A percentile compares a stretch with the other conserved stretches of the same genome.
These are phyloP conservation scores for Phytophthora palmivora DNA, from an alignment of 352 stramenopile species.

Conservation along the genomic window DNA sequence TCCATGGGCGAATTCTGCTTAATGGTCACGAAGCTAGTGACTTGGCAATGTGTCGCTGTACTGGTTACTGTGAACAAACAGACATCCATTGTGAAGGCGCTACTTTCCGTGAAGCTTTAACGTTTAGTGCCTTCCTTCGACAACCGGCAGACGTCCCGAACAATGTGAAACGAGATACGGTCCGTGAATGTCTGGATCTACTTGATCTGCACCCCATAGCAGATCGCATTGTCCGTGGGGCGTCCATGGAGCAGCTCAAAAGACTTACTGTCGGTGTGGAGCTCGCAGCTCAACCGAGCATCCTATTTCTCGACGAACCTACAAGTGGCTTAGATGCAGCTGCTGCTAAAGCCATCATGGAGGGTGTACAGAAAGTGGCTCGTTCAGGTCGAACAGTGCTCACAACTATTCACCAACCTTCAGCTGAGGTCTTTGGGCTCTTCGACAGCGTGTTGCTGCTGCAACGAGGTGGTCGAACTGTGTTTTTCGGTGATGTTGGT, in stretches of 20 bases:
- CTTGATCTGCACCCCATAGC: constrained; percentile 72
- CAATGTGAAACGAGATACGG: constrained; percentile 46
- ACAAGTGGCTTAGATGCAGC: constrained; percentile 77
- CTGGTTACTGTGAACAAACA: constrained; percentile 65
- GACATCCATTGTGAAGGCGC: constrained; percentile 54
- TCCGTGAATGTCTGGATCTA: constrained; percentile 86
- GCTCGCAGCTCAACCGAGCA: constrained; percentile 50
- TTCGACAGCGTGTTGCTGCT: constrained; percentile 90
- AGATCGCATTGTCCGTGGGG: constrained; percentile 46
- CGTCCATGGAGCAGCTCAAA: constrained; percentile 63
- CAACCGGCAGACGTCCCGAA: constrained; percentile 43
- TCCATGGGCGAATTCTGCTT: constrained; percentile 56
- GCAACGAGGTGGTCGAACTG: constrained; percentile 51
- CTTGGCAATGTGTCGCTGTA: constrained; percentile 51
- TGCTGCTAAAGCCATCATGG: constrained; percentile 71
- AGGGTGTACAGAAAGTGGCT: constrained; percentile 65
- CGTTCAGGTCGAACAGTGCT: constrained; percentile 81
- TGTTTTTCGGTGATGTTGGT: constrained; percentile 67
- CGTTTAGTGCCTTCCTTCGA: constrained; percentile 89
- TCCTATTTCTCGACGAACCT: constrained; percentile 66
- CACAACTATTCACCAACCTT: constrained; percentile 52
- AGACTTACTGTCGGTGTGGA: constrained; percentile 59
- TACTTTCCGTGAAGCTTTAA: constrained; percentile 90
- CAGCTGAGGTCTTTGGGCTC: constrained; percentile 65
- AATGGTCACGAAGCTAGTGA: constrained; percentile 58